These are phyloP conservation scores for Sphagnum contortum DNA, from an alignment of 225 moss, liverwort and hornwort genomes.

Conservation along the genomic window DNA sequence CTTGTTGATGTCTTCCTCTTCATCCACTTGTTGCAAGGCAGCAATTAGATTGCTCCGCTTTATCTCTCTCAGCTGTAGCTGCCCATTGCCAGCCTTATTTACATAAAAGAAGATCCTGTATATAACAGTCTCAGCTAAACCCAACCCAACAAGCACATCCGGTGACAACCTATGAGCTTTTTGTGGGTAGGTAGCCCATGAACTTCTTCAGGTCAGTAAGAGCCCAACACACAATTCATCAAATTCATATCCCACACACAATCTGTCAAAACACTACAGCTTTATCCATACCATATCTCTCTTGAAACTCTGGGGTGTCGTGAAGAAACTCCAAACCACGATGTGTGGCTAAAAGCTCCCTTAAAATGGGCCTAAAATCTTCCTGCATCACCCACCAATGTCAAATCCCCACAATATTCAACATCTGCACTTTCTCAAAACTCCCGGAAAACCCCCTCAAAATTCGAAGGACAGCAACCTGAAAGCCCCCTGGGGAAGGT, in stretches of 20 bases:
- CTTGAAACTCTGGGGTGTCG: conserved; percentile 95
- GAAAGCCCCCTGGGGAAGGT: too few relatives aligned
- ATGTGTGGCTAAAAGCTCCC: conserved; percentile 73
- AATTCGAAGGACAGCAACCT: too few relatives aligned
- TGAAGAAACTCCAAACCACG: conserved; percentile 94
- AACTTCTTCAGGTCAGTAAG: too few relatives aligned
- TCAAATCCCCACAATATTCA: neutral
- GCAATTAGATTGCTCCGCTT: conserved; percentile 77
- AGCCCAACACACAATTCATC: too few relatives aligned
- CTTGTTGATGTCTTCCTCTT: conserved; percentile 96
- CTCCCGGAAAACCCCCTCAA: too few relatives aligned
- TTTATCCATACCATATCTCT: conserved; percentile 71
- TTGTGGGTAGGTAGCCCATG: too few relatives aligned
- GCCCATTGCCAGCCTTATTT: conserved; percentile 82
- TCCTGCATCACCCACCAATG: conserved; percentile 39
- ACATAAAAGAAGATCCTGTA: conserved; percentile 96
- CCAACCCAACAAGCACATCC: neutral
- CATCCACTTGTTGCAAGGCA: conserved; percentile 86
- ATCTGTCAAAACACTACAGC: too few relatives aligned
- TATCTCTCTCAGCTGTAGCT: conserved; percentile 84
- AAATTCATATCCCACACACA: too few relatives aligned
- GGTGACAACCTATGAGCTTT: too few relatives aligned
- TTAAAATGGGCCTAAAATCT: conserved; percentile 74
- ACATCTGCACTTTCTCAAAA: too few relatives aligned
- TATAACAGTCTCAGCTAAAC: conserved; percentile 88